Evolutionary conservation across 768 basidiomycete species (phyloP).

Genomic region (Pleurotus sapidus): DNA sequence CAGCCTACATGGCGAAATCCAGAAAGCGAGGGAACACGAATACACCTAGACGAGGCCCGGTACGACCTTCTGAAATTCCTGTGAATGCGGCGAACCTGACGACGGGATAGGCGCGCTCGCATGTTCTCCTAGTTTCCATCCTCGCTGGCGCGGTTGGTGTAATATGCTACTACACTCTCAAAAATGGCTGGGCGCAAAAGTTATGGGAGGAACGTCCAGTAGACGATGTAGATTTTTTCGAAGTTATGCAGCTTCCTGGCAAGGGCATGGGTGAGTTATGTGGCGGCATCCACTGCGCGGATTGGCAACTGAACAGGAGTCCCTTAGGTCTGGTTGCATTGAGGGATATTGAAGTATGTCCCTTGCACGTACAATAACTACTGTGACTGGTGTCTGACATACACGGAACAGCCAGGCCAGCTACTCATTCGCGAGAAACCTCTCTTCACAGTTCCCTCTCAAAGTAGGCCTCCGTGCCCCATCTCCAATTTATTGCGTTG

Average conservation of each 20-base stretch:
- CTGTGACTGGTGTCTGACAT: neutral
- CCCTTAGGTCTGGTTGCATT: slow-evolving; percentile 2
- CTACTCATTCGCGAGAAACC: slow-evolving; percentile 53
- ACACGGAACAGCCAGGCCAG: slow-evolving; percentile 49
- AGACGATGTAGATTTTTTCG: neutral
- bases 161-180: neutral
- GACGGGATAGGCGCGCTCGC: neutral
- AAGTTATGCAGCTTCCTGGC: neutral
- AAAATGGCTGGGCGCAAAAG: neutral
- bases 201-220: neutral
- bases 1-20: no score
- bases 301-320: slow-evolving; percentile 4
- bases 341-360: slow-evolving; percentile 1
- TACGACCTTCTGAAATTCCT: no score
- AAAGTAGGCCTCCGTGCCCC: slow-evolving; percentile 33
- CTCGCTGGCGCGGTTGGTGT: neutral
- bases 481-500: neutral
- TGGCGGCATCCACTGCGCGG: neutral
- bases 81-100: no score
- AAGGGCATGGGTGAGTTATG: slow-evolving; percentile 14
- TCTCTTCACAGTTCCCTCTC: slow-evolving; percentile 46
- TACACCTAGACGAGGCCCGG: no score
- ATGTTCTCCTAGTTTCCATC: neutral
- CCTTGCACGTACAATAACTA: neutral
- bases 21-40: no score